phyloP scores from a whole-genome alignment of 768 basidiomycete genomes.

The Leucogyrophana mollusca region DNA sequence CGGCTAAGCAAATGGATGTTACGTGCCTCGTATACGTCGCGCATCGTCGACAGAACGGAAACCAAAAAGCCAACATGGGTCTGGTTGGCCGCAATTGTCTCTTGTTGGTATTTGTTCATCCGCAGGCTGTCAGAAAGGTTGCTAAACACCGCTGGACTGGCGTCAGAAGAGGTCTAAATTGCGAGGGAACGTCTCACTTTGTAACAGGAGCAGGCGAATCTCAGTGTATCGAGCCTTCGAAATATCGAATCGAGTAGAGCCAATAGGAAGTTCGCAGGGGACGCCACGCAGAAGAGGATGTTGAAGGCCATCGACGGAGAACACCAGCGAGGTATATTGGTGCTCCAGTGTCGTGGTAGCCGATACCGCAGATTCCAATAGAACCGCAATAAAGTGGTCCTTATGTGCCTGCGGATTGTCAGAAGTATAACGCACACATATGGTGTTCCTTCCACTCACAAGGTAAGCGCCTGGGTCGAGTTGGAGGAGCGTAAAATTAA shows the following conservation, averaged over 20 bases:
- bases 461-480: conserved; percentile 60
- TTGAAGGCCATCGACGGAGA: conserved; percentile 54
- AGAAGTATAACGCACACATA: conserved; percentile 2
- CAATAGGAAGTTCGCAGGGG: conserved; percentile 21
- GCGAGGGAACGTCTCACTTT: conserved; percentile 28
- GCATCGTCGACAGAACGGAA: conserved; percentile 52
- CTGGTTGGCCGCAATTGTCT: conserved; percentile 33
- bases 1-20: not conserved
- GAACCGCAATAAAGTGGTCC: conserved; percentile 50
- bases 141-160: conserved; percentile 41
- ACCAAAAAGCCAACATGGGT: conserved; percentile 40
- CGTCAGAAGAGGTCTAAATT: conserved; percentile 4
- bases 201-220: conserved; percentile 36
- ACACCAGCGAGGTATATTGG: conserved; percentile 54
- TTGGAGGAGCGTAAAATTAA: conserved; percentile 55
- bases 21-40: conserved; percentile 43
- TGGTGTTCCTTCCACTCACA: conserved; percentile 35
- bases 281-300: conserved; percentile 49
- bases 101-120: conserved; percentile 20
- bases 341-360: conserved; percentile 51
- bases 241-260: conserved; percentile 28
- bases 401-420: conserved; percentile 36
- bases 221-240: conserved; percentile 27
- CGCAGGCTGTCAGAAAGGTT: conserved; percentile 41
- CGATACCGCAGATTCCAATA: conserved; percentile 53